phyloP scores from a whole-genome alignment of 768 basidiomycete species.

The Trametes cubensis region DNA sequence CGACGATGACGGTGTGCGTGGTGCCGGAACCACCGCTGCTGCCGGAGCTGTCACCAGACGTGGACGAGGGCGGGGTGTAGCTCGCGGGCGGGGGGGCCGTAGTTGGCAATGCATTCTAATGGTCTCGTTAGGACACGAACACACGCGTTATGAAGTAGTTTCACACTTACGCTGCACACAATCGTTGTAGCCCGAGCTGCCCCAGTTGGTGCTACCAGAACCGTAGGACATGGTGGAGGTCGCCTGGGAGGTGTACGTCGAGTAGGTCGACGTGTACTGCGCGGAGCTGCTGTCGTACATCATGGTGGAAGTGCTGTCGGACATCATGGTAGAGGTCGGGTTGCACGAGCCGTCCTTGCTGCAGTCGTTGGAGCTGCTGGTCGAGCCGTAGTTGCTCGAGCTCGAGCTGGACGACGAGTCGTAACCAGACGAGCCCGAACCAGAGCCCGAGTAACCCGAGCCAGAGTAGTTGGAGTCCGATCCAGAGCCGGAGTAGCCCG shows the following conservation, averaged over 20 bases:
- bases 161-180: constrained; percentile 67
- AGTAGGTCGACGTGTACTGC: not conserved
- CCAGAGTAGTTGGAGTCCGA: not conserved
- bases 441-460: not conserved
- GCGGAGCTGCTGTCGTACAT: constrained; percentile 6
- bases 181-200: constrained; percentile 57
- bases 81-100: constrained; percentile 42
- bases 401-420: not conserved
- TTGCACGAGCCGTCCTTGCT: constrained; percentile 21
- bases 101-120: constrained; percentile 69
- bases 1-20: constrained; percentile 78
- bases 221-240: constrained; percentile 48
- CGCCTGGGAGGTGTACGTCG: constrained; percentile 4
- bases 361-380: constrained; percentile 22
- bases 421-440: not conserved
- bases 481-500: not conserved
- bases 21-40: constrained; percentile 42
- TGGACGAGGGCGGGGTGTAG: constrained; percentile 32
- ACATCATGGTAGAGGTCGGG: not conserved
- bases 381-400: not conserved
- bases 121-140: constrained; percentile 3
- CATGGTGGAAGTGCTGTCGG: not conserved
- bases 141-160: not conserved
- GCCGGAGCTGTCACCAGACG: constrained; percentile 10
- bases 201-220: constrained; percentile 64